Base-by-base conservation (phyloP, 2,329 filamentous ascomycete species). In the Herpotrichia juniperi region DNA sequence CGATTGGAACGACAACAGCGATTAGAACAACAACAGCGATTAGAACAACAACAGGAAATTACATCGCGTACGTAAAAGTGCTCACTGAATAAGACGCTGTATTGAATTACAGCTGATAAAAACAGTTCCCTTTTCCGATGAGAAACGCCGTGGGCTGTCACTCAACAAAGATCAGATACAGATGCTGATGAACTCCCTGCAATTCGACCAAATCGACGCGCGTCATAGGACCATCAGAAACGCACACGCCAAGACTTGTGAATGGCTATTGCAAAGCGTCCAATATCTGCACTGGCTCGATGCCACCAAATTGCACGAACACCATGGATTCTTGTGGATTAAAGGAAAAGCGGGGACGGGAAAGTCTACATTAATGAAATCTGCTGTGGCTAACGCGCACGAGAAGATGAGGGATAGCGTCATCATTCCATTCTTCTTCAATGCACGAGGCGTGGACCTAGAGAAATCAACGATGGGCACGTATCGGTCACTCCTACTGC, bases 291-390 rank as follows among this genome's bases (percentile, higher is more conserved):
- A 67, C 1, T 81, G 77, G 78, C 62, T 74, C 49, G 0, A 16
- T 25, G 4, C 65, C 67, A 1, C 42, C 68, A 5, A 5, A 28
- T 4, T 46, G 68, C 2, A 68, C 78, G 30, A 50, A 67, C 22
- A 76, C n/a, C n/a, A n/a, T n/a, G n/a, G n/a, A 79, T 79, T n/a
- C n/a, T n/a, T n/a, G n/a, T n/a, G n/a, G n/a, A n/a, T n/a, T n/a
- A n/a, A n/a, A n/a, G n/a, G n/a, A 14, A 65, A 66, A 16, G 31
- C 61, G 10, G 60, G 63, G 12, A 45, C 62, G 19, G 63, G 63
- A 12, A 83, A 82, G 48, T 82, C 76, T 14, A 76, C 72, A 2
- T 49, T 76, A 22, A 76, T 77, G 68, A 76, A 76, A 48, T 66
- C 71, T 26, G 53, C 51, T 58, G 10, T 53, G 2, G 19, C 22